Percentiles rank a stretch among this genome's conserved stretches.
These are phyloP conservation scores for Penicillium steckii DNA, from an alignment of 495 filamentous ascomycete genomes.

Conservation along the genomic window DNA sequence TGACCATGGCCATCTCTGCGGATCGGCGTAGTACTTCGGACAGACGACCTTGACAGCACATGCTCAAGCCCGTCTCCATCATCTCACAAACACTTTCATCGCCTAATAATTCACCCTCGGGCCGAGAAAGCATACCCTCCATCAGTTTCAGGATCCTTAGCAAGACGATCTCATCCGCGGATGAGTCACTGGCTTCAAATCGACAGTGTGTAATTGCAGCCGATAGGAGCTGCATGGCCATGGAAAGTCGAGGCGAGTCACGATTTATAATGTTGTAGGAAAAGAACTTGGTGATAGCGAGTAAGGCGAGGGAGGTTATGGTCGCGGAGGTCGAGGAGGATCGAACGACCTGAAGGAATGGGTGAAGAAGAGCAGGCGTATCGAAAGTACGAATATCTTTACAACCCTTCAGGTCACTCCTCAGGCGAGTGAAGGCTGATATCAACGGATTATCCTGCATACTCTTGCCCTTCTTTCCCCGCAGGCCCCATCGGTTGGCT, in stretches of 20 bases:
- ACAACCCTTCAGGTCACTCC: slow-evolving; percentile 86
- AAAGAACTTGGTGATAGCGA: slow-evolving; percentile 97
- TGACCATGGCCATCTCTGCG: slow-evolving; percentile 95
- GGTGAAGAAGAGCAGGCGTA: slow-evolving; percentile 84
- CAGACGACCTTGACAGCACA: slow-evolving; percentile 91
- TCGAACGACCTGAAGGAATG: slow-evolving; percentile 95
- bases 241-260: slow-evolving; percentile 76
- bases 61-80: slow-evolving; percentile 98
- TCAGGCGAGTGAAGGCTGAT: slow-evolving; percentile 85
- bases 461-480: slow-evolving; percentile 97
- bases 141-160: slow-evolving; percentile 93
- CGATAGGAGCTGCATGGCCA: slow-evolving; percentile 93
- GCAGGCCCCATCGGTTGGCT: slow-evolving; percentile 77
- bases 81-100: slow-evolving; percentile 98
- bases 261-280: slow-evolving; percentile 86
- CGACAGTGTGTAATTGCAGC: slow-evolving; percentile 96
- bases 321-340: slow-evolving; percentile 94
- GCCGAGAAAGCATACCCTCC: slow-evolving; percentile 94
- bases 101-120: slow-evolving; percentile 84
- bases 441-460: slow-evolving; percentile 98
- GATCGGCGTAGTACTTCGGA: slow-evolving; percentile 88
- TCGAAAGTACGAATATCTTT: slow-evolving; percentile 92
- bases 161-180: slow-evolving; percentile 92
- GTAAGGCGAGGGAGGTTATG: slow-evolving; percentile 90
- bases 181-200: slow-evolving; percentile 93